These are phyloP conservation scores for Bjerkandera adusta DNA, from an alignment of 1,284 basidiomycete species.

Conservation along the genomic window DNA sequence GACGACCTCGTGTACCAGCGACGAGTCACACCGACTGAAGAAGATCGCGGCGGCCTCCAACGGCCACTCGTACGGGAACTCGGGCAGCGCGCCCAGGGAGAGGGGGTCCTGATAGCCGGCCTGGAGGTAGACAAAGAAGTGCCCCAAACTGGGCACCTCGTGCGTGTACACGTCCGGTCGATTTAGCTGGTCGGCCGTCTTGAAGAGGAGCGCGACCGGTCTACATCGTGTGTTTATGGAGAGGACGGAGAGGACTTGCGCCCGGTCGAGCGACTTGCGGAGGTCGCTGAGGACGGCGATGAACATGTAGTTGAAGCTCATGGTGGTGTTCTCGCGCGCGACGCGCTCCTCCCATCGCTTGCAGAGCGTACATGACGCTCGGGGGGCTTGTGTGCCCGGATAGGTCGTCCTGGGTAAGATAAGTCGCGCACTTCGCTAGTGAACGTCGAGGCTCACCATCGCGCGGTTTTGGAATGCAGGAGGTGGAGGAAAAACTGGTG, in stretches of 20 bases:
- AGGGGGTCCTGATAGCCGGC: constrained; percentile 1
- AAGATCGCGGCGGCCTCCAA: constrained; percentile 1
- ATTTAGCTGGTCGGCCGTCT: neutral
- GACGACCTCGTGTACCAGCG: neutral
- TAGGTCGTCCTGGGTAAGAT: neutral
- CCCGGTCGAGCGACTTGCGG: neutral
- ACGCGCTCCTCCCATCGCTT: neutral
- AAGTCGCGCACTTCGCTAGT: neutral
- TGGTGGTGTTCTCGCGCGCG: neutral
- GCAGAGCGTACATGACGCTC: neutral
- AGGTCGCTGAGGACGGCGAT: constrained; percentile 1
- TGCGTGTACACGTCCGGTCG: neutral
- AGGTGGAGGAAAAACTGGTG: neutral
- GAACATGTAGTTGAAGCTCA: neutral
- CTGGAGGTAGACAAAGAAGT: constrained; percentile 2
- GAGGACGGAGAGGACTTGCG: neutral
- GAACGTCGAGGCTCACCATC: neutral
- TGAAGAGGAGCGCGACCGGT: constrained; percentile 8
- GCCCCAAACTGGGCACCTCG: neutral
- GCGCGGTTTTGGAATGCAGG: too few species aligned
- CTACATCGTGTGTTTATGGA: neutral
- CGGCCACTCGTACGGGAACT: neutral
- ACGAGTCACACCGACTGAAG: neutral
- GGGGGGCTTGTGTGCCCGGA: neutral
- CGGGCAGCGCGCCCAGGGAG: neutral